phyloP scores from a whole-genome alignment of 2,329 filamentous ascomycete genomes.

The Fusarium miscanthi region DNA sequence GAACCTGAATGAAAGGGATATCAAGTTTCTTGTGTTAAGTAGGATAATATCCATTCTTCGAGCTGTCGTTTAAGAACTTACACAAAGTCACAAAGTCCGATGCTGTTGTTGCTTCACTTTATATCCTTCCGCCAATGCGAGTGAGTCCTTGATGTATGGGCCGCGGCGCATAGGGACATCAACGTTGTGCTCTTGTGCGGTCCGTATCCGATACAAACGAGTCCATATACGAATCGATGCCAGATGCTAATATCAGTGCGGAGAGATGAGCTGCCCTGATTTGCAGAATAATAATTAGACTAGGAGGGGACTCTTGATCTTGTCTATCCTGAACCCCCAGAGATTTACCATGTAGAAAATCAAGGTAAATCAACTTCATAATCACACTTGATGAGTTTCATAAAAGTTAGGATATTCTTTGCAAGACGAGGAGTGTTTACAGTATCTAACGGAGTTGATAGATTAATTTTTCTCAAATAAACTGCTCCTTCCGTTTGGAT shows the following conservation, averaged over 20 bases:
- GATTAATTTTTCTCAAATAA: too few species aligned
- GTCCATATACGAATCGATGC: not conserved
- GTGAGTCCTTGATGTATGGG: not conserved
- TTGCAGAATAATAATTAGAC: not conserved
- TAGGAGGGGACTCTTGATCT: not conserved
- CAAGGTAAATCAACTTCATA: not conserved
- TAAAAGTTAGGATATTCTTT: not conserved
- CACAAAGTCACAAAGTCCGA: too few species aligned
- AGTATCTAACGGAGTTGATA: too few species aligned
- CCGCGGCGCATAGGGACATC: not conserved
- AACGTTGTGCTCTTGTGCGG: not conserved
- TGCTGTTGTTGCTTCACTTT: too few species aligned
- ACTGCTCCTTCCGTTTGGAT: not conserved
- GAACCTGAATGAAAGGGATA: not conserved
- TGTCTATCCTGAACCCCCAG: not conserved
- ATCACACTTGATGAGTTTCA: not conserved
- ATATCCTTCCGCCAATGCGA: not conserved
- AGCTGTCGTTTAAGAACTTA: not conserved
- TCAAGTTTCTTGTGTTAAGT: not conserved
- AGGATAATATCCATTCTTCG: not conserved
- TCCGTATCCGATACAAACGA: not conserved
- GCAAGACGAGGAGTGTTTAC: not conserved
- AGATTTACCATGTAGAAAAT: not conserved
- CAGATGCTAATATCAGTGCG: not conserved
- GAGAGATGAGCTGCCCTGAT: not conserved